Percentiles rank a stretch among this genome's conserved stretches.
Evolutionary conservation across 1,284 basidiomycete species (phyloP).

Genomic region (Malassezia caprae): DNA sequence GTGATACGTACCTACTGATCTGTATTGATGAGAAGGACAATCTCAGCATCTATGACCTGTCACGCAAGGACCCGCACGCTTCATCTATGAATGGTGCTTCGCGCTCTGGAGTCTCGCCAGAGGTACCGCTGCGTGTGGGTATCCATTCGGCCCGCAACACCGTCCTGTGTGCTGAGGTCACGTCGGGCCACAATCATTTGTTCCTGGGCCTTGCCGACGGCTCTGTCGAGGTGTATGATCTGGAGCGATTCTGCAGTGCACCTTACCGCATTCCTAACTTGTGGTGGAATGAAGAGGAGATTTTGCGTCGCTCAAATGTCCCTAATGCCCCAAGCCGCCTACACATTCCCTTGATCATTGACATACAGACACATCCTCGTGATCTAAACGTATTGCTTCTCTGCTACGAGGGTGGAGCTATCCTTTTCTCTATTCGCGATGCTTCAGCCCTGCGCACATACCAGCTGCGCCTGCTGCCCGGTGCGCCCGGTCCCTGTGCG

Average conservation of each 20-base stretch:
- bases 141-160: constrained; percentile 32
- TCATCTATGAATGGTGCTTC: constrained; percentile 21
- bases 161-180: constrained; percentile 57
- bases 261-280: constrained; percentile 51
- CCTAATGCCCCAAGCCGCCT: constrained; percentile 51
- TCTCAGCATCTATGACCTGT: constrained; percentile 63
- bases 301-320: constrained; percentile 55
- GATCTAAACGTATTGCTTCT: constrained; percentile 70
- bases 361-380: constrained; percentile 59
- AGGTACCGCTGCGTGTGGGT: constrained; percentile 30
- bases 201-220: constrained; percentile 51
- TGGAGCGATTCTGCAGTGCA: constrained; percentile 42
- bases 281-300: constrained; percentile 66
- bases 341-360: constrained; percentile 46
- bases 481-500: constrained; percentile 51
- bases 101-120: constrained; percentile 51
- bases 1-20: constrained; percentile 56
- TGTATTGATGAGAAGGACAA: constrained; percentile 61
- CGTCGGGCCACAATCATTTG: constrained; percentile 67
- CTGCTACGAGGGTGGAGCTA: constrained; percentile 62
- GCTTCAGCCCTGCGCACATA: constrained; percentile 31
- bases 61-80: constrained; percentile 49
- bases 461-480: constrained; percentile 36
- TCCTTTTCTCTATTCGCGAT: constrained; percentile 35
- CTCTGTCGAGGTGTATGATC: constrained; percentile 50